A percentile compares a stretch with the other conserved stretches of the same genome.
Conservation (phyloP, 2,329 filamentous ascomycete genomes). For the Fusarium verrucosum region DNA sequence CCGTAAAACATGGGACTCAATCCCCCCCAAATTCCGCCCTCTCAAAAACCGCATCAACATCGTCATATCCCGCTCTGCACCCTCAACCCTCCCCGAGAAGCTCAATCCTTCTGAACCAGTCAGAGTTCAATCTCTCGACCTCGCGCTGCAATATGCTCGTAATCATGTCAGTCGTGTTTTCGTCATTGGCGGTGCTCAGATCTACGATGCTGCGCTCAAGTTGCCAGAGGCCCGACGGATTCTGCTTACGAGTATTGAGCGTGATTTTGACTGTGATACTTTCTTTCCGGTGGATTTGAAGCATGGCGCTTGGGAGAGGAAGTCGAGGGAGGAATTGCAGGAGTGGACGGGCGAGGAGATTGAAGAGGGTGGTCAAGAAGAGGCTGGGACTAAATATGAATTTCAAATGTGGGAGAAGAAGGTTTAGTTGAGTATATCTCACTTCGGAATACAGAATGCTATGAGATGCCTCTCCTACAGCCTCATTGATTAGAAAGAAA, state of each 20-base stretch:
- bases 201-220: slow-evolving; percentile 78
- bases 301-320: slow-evolving; percentile 64
- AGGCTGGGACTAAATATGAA: slow-evolving; percentile 72
- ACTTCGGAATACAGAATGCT: too few relatives aligned
- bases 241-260: slow-evolving; percentile 73
- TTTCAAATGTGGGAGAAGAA: slow-evolving; percentile 78
- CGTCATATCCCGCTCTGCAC: slow-evolving; percentile 71
- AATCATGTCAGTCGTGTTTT: slow-evolving; percentile 70
- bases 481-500: background rate
- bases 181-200: slow-evolving; percentile 88
- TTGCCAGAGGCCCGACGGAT: slow-evolving; percentile 67
- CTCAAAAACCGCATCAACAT: slow-evolving; percentile 84
- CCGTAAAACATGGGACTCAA: slow-evolving; percentile 94
- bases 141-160: slow-evolving; percentile 61
- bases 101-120: slow-evolving; percentile 55
- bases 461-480: too few relatives aligned
- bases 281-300: slow-evolving; percentile 72
- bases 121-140: slow-evolving; percentile 66
- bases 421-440: slow-evolving; percentile 6
- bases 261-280: slow-evolving; percentile 80
- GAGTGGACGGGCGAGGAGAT: slow-evolving; percentile 73
- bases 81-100: slow-evolving; percentile 17
- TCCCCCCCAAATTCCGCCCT: slow-evolving; percentile 81
- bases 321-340: slow-evolving; percentile 62
- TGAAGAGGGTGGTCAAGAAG: slow-evolving; percentile 64